phyloP scores from a whole-genome alignment of 106 monocot species.

The Dendrobium catenatum region DNA sequence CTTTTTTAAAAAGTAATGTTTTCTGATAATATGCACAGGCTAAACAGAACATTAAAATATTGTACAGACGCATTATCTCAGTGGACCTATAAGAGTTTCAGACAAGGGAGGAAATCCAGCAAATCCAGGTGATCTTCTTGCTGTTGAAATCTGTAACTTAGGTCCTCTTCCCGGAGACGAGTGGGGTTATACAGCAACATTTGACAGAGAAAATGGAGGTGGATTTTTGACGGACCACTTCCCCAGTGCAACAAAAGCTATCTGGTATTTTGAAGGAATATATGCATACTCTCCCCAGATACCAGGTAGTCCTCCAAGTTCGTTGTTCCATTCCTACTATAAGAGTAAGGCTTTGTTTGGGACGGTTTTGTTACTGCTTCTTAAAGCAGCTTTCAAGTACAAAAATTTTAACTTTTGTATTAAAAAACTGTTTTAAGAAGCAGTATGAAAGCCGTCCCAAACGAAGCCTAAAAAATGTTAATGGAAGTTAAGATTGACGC shows the following conservation, averaged over 20 bases:
- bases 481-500: neutral
- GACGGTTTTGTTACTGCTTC: too few relatives aligned
- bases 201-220: slow-evolving; percentile 86
- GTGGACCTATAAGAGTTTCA: slow-evolving; percentile 59
- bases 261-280: slow-evolving; percentile 96
- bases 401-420: too few relatives aligned
- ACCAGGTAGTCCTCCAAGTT: slow-evolving; percentile 32
- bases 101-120: slow-evolving; percentile 62
- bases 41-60: slow-evolving; percentile 1
- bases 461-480: neutral
- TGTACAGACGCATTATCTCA: slow-evolving; percentile 72
- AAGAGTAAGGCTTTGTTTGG: neutral
- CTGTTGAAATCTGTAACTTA: slow-evolving; percentile 76
- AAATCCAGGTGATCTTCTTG: slow-evolving; percentile 76
- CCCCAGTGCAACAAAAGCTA: slow-evolving; percentile 79
- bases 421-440: too few relatives aligned
- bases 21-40: too few relatives aligned
- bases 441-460: too few relatives aligned
- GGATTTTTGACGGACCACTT: slow-evolving; percentile 91
- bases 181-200: slow-evolving; percentile 86
- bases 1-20: too few relatives aligned
- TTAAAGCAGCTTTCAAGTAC: too few relatives aligned
- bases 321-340: neutral
- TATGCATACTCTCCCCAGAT: slow-evolving; percentile 86
- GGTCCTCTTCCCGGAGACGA: slow-evolving; percentile 87